Evolutionary conservation across 352 stramenopile genomes (phyloP).

Genomic region (Blastocystis sp.): DNA sequence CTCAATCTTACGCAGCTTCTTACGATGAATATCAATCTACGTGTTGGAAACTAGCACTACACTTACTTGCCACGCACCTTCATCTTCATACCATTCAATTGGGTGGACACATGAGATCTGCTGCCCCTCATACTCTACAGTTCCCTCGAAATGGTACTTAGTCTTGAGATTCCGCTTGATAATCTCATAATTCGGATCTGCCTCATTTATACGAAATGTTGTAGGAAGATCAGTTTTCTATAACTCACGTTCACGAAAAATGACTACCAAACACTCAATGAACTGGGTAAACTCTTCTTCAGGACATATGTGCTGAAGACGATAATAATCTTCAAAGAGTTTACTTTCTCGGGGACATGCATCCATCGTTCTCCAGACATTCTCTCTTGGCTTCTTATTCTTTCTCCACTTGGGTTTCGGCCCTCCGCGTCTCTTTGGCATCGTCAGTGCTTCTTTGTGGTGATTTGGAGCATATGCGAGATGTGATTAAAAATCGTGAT

Average conservation of each 20-base stretch:
- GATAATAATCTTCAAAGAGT: constrained; percentile 81
- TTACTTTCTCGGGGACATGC: constrained; percentile 33
- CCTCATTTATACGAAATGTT: constrained; percentile 88
- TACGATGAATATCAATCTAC: constrained; percentile 75
- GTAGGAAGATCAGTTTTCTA: constrained; percentile 76
- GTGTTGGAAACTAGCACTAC: constrained; percentile 24
- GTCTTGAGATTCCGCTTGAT: constrained; percentile 83
- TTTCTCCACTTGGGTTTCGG: constrained; percentile 36
- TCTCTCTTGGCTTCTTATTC: constrained; percentile 59
- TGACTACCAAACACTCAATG: constrained; percentile 81
- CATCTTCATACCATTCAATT: constrained; percentile 85
- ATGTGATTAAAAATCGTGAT: not conserved
- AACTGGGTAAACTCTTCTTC: constrained; percentile 84
- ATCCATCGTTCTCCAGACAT: constrained; percentile 64
- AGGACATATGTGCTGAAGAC: constrained; percentile 79
- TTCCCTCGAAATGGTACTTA: constrained; percentile 80
- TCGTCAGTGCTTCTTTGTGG: not conserved
- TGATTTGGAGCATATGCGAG: not conserved
- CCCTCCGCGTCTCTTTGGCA: constrained; percentile 40
- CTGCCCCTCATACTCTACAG: constrained; percentile 74
- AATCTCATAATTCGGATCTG: constrained; percentile 79
- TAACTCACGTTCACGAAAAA: constrained; percentile 17
- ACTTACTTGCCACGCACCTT: constrained; percentile 83
- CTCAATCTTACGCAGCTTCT: constrained; percentile 85
- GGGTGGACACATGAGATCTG: constrained; percentile 70